phyloP scores from a whole-genome alignment of 352 stramenopile genomes.

The Phytopythium ostracodes region DNA sequence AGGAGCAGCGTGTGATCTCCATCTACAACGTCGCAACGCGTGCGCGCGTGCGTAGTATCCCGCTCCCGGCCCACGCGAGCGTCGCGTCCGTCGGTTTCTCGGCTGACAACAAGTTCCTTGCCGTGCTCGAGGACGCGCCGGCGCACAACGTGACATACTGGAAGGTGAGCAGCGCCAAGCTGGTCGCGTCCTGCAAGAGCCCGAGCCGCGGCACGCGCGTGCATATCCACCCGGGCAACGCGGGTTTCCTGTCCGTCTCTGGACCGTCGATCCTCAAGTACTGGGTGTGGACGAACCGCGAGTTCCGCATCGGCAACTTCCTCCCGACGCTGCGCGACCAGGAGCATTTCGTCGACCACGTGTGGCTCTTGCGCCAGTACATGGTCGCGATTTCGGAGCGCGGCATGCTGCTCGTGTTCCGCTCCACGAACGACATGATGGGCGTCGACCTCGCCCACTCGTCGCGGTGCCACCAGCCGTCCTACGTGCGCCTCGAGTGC shows the following conservation, averaged over 20 bases:
- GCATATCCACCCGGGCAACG: constrained; percentile 63
- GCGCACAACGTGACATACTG: constrained; percentile 73
- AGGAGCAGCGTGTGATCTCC: constrained; percentile 43
- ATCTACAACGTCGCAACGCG: constrained; percentile 60
- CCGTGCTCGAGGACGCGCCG: constrained; percentile 64
- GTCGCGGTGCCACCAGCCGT: constrained; percentile 59
- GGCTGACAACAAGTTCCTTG: constrained; percentile 72
- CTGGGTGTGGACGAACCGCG: constrained; percentile 72
- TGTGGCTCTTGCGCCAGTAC: constrained; percentile 69
- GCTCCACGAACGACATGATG: constrained; percentile 37
- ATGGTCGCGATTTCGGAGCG: constrained; percentile 72
- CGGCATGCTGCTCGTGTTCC: constrained; percentile 62
- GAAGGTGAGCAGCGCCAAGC: constrained; percentile 75
- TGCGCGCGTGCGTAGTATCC: constrained; percentile 37
- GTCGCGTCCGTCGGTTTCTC: constrained; percentile 71
- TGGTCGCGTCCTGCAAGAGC: constrained; percentile 65
- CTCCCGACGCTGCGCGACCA: constrained; percentile 68
- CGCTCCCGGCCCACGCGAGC: constrained; percentile 44
- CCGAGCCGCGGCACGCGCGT: constrained; percentile 62
- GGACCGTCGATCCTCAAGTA: constrained; percentile 74
- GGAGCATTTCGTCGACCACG: constrained; percentile 79
- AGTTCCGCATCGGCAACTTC: constrained; percentile 81
- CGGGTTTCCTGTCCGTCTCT: constrained; percentile 72
- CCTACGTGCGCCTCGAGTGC: constrained; percentile 67
- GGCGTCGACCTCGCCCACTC: constrained; percentile 67